Evolutionary conservation across 176 grass and related monocot species (phyloP).

Genomic region (Bonia amplexicaulis): DNA sequence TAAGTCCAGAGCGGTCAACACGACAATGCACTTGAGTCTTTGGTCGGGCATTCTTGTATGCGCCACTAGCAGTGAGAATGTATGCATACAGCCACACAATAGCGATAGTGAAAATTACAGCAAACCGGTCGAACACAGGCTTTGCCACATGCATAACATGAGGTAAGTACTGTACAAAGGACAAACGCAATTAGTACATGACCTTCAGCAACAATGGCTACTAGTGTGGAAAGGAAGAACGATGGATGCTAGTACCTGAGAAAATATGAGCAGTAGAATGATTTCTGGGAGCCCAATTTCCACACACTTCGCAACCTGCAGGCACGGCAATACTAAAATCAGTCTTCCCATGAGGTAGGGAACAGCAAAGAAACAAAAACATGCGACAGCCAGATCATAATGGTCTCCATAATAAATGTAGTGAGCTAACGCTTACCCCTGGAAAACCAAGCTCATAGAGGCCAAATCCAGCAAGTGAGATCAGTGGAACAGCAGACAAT

Average conservation of each 20-base stretch:
- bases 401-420: background rate
- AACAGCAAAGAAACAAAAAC: background rate
- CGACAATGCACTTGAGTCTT: constrained; percentile 90
- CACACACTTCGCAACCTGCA: constrained; percentile 83
- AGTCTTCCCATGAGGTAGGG: background rate
- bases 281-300: constrained; percentile 86
- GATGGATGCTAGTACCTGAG: constrained; percentile 43
- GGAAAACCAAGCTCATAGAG: constrained; percentile 94
- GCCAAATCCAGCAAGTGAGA: constrained; percentile 75
- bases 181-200: background rate
- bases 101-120: constrained; percentile 77
- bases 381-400: background rate
- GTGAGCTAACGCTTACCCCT: constrained; percentile 41
- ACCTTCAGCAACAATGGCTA: background rate
- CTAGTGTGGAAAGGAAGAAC: background rate
- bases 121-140: constrained; percentile 63
- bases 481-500: constrained; percentile 72
- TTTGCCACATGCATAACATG: constrained; percentile 52
- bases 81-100: constrained; percentile 91
- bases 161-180: constrained; percentile 60
- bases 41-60: constrained; percentile 58
- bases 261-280: constrained; percentile 71
- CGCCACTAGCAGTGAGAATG: constrained; percentile 74
- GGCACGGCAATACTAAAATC: background rate
- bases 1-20: constrained; percentile 78